Evolutionary conservation across 495 filamentous ascomycete species (phyloP).

Genomic region (Neurospora sp.): DNA sequence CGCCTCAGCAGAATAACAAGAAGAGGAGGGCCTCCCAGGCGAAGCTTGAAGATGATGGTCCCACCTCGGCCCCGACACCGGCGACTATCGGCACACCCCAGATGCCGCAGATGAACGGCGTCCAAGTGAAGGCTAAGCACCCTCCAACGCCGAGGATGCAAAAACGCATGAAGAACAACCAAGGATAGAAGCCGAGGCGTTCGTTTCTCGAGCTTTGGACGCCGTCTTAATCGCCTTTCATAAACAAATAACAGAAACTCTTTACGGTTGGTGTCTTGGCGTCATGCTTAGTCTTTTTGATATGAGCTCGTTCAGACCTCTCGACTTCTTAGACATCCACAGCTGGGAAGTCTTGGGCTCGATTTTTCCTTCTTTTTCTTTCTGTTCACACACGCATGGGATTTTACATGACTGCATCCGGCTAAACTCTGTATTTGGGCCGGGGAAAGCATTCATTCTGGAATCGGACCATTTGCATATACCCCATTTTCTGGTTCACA

Average conservation of each 20-base stretch:
- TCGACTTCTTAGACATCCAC: not conserved
- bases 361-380: not conserved
- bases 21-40: constrained; percentile 66
- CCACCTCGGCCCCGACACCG: constrained; percentile 36
- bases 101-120: constrained; percentile 39
- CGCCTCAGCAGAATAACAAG: constrained; percentile 70
- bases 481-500: constrained; percentile 8
- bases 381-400: not conserved
- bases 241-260: not conserved
- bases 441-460: constrained; percentile 3
- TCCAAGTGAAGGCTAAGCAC: constrained; percentile 30
- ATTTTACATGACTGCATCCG: not conserved
- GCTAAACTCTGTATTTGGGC: constrained; percentile 3
- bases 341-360: not conserved
- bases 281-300: constrained; percentile 2
- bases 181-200: constrained; percentile 8
- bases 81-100: constrained; percentile 29
- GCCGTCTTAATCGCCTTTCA: not conserved
- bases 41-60: constrained; percentile 59
- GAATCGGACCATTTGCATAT: constrained; percentile 13
- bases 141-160: constrained; percentile 37
- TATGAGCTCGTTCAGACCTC: not conserved
- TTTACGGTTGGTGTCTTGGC: not conserved
- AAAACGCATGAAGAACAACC: constrained; percentile 35
- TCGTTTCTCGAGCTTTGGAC: not conserved